Evolutionary conservation across 2,329 filamentous ascomycete genomes (phyloP), one percentile per base, ranked within the genome.

Genomic region (Neofusicoccum parvum): DNA sequence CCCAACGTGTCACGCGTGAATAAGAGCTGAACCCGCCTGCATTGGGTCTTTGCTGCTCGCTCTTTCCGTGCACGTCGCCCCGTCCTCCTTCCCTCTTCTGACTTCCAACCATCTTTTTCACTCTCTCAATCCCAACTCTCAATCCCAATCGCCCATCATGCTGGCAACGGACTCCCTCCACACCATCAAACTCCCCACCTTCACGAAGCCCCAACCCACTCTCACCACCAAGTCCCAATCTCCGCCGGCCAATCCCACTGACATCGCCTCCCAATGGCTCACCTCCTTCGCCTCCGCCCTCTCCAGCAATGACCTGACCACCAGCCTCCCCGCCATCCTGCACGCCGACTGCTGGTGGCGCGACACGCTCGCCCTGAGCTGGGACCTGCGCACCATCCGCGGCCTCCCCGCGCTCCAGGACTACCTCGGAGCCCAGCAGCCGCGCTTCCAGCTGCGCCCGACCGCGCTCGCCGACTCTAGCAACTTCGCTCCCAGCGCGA

Each of bases 311-410:
- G 68, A 68, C 23, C 67, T 75, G 62, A 43, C 49, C 3, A 60
- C 65, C 3, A 64, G 64, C 12, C 64, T 76, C 5, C 27, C 62
- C 27, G 45, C 60, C 27, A 39, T 86, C 3, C 82, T 87, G 51
- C 70, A 78, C 2, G 68, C 76, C 0, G 76, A 82, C 20, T 82
- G 83, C 64, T 87, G 81, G 73, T 88, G 86, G 86, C 81, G 86
- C 9, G 86, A 88, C 69, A 84, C 87, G 49, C 76, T 88, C 0
- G 82, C 81, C 20, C 72, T 88, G 1, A 81, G 84, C 0, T 88
- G 85, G 86, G 81, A 83, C 46, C 82, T 86, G 51, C 83, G 80
- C 64, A 86, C 83, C 1, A 71, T 85, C 0, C 78, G 84, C n/a
- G 80, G 81, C 0, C 74, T 78, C 0, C 68, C 72, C 0, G 74